These are phyloP conservation scores for Davidsoniella australis DNA, from an alignment of 2,329 filamentous ascomycete species.

Conservation along the genomic window DNA sequence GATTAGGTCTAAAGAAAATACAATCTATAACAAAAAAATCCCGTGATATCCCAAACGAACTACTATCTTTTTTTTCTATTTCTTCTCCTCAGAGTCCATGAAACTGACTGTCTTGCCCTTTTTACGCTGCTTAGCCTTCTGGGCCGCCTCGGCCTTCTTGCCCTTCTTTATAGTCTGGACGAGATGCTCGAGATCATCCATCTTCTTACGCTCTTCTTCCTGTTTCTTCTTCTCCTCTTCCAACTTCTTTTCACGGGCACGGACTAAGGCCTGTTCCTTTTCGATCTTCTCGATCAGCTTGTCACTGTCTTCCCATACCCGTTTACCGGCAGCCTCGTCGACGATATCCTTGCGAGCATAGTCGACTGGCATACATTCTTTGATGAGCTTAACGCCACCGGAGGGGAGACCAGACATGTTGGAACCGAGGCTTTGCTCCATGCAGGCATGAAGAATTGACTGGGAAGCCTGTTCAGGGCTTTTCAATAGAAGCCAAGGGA, in stretches of 20 bases:
- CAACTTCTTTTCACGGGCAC: slow-evolving; percentile 24
- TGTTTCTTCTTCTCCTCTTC: slow-evolving; percentile 19
- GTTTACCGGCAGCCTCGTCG: slow-evolving; percentile 65
- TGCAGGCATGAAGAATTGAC: slow-evolving; percentile 67
- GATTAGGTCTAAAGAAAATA: not conserved
- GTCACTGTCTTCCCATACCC: slow-evolving; percentile 80
- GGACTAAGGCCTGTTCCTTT: slow-evolving; percentile 53
- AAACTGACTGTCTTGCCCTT: slow-evolving; percentile 16
- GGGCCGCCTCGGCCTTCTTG: slow-evolving; percentile 19
- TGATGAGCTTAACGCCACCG: slow-evolving; percentile 55
- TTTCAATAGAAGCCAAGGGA: slow-evolving; percentile 82
- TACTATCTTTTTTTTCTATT: not conserved
- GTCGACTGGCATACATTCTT: slow-evolving; percentile 70
- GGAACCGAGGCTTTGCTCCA: slow-evolving; percentile 49
- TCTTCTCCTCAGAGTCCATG: slow-evolving; percentile 16
- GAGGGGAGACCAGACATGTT: slow-evolving; percentile 30
- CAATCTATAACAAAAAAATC: not conserved
- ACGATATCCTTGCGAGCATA: slow-evolving; percentile 56
- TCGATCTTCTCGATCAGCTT: slow-evolving; percentile 66
- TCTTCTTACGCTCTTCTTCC: slow-evolving; percentile 19
- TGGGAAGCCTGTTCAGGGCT: slow-evolving; percentile 71
- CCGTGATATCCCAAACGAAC: not conserved
- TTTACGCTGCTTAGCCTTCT: slow-evolving; percentile 17
- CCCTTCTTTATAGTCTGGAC: slow-evolving; percentile 24
- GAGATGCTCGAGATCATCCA: slow-evolving; percentile 21